Evolutionary conservation across 1,284 basidiomycete genomes (phyloP), one percentile per base, ranked within the genome.

Genomic region (Malassezia dermatis): DNA sequence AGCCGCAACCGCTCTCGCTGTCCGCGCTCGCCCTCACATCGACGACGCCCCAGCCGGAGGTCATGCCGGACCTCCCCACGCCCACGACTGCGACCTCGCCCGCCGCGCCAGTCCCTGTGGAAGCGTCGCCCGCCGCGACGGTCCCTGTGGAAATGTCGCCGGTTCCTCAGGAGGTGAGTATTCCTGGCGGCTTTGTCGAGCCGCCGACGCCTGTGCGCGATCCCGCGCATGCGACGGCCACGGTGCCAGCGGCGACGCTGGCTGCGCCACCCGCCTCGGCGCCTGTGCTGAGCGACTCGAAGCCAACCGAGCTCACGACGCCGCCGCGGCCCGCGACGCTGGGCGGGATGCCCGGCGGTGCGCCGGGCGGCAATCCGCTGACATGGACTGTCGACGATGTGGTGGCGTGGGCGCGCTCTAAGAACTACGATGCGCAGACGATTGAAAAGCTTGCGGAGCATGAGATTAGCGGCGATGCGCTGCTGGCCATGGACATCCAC

Each of bases 401-500:
- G 8, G 80, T 91, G 2, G 84, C 86, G 1, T 99, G 93, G 93
- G 78, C 89, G 17, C 83, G 81, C 69, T 78, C 77, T 46, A 89
- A 87, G 76, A 86, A 86, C 4, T 94, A 96, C 63, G 89, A 93
- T 64, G 80, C 85, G 51, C 79, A 81, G 43, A 84, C 89, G 1
- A 60, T 85, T 60, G 81, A 83, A 62, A 93, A 89, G 75, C 95
- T 98, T 68, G 82, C 49, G 23, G 66, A 74, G 53, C 91, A 99
- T 81, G 93, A 99, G 76, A 98, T 99, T 58, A 88, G 89, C 0
- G 93, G 94, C 13, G 94, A 98, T 67, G 87, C 96, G 21, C 81
- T 98, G 4, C 81, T 98, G 53, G 91, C 95, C 65, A 85, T 98
- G 62, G 90, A 96, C 65, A 83, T 85, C 47, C 86, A 86, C 66